phyloP scores from a whole-genome alignment of 2,329 filamentous ascomycete species.

The Colletotrichum sp. region DNA sequence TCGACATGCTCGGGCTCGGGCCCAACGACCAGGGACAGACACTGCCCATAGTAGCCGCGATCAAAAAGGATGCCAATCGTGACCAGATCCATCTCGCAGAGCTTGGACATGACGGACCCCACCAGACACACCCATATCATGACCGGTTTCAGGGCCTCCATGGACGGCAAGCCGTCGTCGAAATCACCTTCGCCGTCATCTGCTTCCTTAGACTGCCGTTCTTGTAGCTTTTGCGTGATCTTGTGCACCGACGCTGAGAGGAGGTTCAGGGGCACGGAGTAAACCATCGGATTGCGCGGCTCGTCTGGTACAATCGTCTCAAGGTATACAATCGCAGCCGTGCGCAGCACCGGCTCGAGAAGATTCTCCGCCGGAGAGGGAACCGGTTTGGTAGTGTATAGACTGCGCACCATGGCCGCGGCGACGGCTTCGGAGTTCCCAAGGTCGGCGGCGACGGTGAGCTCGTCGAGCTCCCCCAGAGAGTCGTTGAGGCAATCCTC shows the following conservation, averaged over 20 bases:
- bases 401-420: not conserved
- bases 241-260: slow-evolving; percentile 27
- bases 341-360: slow-evolving; percentile 33
- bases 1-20: slow-evolving; percentile 19
- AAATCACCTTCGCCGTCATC: not conserved
- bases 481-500: slow-evolving; percentile 6
- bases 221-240: not conserved
- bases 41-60: slow-evolving; percentile 28
- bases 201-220: not conserved
- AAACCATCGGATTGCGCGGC: slow-evolving; percentile 34
- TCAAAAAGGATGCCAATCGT: slow-evolving; percentile 22
- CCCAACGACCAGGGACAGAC: slow-evolving; percentile 25
- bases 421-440: not conserved
- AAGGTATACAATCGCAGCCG: slow-evolving; percentile 33
- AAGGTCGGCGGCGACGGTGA: not conserved
- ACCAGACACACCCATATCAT: slow-evolving; percentile 33
- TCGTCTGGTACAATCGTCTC: slow-evolving; percentile 37
- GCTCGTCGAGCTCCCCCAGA: not conserved
- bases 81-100: slow-evolving; percentile 14
- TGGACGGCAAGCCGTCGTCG: not conserved
- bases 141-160: slow-evolving; percentile 21
- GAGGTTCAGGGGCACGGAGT: slow-evolving; percentile 31
- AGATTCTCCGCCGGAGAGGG: slow-evolving; percentile 2
- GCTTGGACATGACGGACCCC: slow-evolving; percentile 29
- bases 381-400: not conserved